Percentiles rank a stretch among this genome's conserved stretches.
Conservation (phyloP, 2,329 filamentous ascomycete species). For the Ceratocystis destructans region DNA sequence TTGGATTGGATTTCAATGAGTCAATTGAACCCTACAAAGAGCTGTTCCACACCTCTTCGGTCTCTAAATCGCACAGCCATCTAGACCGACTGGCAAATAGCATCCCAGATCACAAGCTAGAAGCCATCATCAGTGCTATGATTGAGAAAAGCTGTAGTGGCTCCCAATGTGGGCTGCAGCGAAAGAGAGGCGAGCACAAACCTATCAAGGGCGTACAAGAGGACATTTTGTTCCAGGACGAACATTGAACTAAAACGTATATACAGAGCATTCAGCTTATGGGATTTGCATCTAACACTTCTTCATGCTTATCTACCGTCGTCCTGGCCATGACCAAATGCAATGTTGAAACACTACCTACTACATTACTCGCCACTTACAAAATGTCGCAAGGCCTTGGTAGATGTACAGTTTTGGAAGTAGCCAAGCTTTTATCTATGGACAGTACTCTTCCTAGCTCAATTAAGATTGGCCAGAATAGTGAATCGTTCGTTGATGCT, state of each 20-base stretch:
- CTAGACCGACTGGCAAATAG: neutral
- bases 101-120: neutral
- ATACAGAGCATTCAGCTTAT: too few relatives aligned
- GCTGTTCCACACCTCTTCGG: neutral
- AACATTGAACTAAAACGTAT: neutral
- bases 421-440: constrained; percentile 24
- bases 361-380: constrained; percentile 24
- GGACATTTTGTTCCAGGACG: neutral
- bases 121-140: neutral
- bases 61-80: neutral
- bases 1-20: neutral
- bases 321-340: neutral
- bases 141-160: neutral
- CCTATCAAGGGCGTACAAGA: neutral
- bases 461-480: constrained; percentile 23
- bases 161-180: neutral
- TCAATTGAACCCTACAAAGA: neutral
- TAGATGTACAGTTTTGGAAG: constrained; percentile 24
- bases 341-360: constrained; percentile 18
- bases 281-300: neutral
- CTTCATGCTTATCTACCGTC: neutral
- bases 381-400: constrained; percentile 20
- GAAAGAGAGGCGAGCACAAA: neutral
- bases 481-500: constrained; percentile 25
- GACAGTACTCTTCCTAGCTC: constrained; percentile 25